phyloP scores from a whole-genome alignment of 1,284 basidiomycete genomes.

The Trametes pubescens region DNA sequence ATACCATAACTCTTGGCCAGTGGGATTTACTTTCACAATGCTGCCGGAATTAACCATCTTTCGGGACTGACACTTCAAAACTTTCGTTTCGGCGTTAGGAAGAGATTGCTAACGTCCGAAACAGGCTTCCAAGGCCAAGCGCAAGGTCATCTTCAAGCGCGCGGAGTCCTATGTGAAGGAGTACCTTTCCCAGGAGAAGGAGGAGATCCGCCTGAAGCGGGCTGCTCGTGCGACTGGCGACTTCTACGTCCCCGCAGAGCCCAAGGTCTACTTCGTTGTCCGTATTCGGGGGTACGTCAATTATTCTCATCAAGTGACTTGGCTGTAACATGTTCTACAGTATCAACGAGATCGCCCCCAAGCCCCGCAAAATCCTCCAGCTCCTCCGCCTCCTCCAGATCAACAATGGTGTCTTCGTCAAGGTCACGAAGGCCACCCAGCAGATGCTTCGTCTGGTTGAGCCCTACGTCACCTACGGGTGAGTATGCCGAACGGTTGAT shows the following conservation, averaged over 20 bases:
- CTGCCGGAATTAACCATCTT: conserved; percentile 96
- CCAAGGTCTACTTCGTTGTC: conserved; percentile 98
- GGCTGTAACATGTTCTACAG: conserved; percentile 49
- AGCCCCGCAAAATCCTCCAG: conserved; percentile 99
- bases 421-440: conserved; percentile 95
- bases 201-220: conserved; percentile 96
- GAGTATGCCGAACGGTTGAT: conserved; percentile 39
- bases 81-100: conserved; percentile 4
- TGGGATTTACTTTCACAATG: conserved; percentile 63
- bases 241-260: conserved; percentile 96
- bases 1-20: conserved; percentile 85
- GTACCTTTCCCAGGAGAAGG: conserved; percentile 92
- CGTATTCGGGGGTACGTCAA: conserved; percentile 89
- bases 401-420: conserved; percentile 99
- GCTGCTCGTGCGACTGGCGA: conserved; percentile 93
- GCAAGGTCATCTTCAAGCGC: conserved; percentile 99
- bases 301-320: neutral
- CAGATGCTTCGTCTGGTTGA: conserved; percentile 99
- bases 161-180: conserved; percentile 99
- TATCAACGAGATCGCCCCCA: conserved; percentile 99
- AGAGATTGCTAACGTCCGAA: conserved; percentile 40
- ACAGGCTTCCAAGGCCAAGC: conserved; percentile 89
- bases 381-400: conserved; percentile 98
- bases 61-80: conserved; percentile 80
- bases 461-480: conserved; percentile 98